Conservation (phyloP, 345 rosid species). For the Lumnitzera racemosa region DNA sequence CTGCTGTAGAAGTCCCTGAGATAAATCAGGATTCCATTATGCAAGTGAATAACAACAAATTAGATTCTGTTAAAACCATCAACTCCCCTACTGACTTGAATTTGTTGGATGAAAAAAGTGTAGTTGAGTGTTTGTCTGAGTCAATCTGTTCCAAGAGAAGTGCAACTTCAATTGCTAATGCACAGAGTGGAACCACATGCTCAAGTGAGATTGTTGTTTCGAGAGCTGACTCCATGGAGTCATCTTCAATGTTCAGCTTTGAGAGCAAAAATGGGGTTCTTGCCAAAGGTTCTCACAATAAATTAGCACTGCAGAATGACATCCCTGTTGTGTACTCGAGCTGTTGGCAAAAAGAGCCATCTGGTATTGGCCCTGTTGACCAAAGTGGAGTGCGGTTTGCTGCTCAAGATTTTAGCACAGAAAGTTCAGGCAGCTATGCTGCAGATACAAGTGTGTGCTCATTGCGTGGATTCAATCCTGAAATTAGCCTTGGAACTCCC, state of each 20-base stretch:
- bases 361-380: too few species aligned
- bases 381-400: too few species aligned
- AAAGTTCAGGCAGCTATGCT: conserved; percentile 18
- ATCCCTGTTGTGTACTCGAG: too few species aligned
- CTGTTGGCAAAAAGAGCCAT: neutral
- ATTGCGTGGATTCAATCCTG: too few species aligned
- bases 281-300: too few species aligned
- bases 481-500: too few species aligned
- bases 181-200: conserved; percentile 16
- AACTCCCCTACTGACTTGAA: too few species aligned
- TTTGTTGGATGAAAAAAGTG: conserved; percentile 2
- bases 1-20: conserved; percentile 32
- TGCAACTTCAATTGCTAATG: conserved; percentile 18
- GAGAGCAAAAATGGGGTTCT: too few species aligned
- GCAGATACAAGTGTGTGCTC: conserved; percentile 23
- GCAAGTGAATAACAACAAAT: conserved; percentile 17
- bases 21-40: conserved; percentile 29
- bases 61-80: neutral
- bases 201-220: conserved; percentile 12
- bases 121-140: conserved; percentile 21
- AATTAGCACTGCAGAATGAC: too few species aligned
- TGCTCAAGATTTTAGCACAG: conserved; percentile 19
- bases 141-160: conserved; percentile 18
- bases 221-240: conserved; percentile 14
- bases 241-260: too few species aligned